Base-by-base conservation (phyloP, 345 rosid genomes). In the Garcia nutans region DNA sequence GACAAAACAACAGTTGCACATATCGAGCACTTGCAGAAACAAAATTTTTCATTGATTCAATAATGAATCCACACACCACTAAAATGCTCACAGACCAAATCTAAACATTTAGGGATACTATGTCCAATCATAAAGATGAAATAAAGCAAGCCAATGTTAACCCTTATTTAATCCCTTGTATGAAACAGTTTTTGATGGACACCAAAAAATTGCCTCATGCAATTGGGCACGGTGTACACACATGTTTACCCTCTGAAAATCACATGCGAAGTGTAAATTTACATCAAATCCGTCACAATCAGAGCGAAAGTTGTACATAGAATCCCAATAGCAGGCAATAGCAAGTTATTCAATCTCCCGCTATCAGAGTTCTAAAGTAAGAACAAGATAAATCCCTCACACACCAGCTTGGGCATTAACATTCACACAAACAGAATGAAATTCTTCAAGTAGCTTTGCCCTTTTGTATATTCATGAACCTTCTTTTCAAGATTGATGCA, bases 281-380 rank as follows among this genome's bases (percentile, higher is more conserved):
- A 41, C 9, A 57, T 19, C 50, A 23, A 33, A 52, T 71, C 13
- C 10, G 20, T 41, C 20, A 37, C 3, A 42, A 42, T 8, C 19
- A 72, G 56, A 42, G 56, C 2, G 42, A 70, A 54, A 56, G 50
- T 23, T 20, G 28, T 42, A 42, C 16, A 64, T 22, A 47, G 16
- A 17, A 68, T 47, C 47, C 22, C 33, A n/a, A 49, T 33, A 26
- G 72, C 26, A 69, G 72, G 41, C 60, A 44, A 68, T 47, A 49
- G 24, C 9, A 45, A 67, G 6, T 5, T 16, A 26, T 69, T 9
- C 44, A 24, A 69, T 52, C 72, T 50, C 28, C 44, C n/a, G 6
- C 41, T 37, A 37, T 37, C 41, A 37, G 41, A 37, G 41, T 37
- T 37, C 41, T 37, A 37, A 37, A 37, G 41, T 37, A 37, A 37